Evolutionary conservation across 805 yeast genomes (phyloP).

Genomic region (Jamesozyma rosinii): DNA sequence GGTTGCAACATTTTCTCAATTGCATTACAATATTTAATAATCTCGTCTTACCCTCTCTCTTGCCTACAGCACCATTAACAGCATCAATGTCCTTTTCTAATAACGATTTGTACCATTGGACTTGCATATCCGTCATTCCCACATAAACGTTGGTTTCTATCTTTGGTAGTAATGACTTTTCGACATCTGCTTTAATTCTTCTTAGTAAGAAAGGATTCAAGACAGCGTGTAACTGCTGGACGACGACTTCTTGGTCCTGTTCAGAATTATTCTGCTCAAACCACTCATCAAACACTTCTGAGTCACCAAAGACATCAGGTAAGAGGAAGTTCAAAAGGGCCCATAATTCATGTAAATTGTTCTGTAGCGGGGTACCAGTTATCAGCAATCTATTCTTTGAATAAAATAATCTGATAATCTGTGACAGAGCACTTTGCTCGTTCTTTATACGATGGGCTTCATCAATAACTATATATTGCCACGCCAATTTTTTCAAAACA

Average conservation of each 20-base stretch:
- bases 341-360: slow-evolving; percentile 93
- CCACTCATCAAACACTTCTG: slow-evolving; percentile 87
- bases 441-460: slow-evolving; percentile 96
- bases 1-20: slow-evolving; percentile 90
- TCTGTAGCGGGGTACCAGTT: slow-evolving; percentile 94
- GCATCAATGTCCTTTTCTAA: slow-evolving; percentile 92
- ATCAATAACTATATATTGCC: slow-evolving; percentile 92
- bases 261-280: slow-evolving; percentile 44
- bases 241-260: slow-evolving; percentile 68
- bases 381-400: slow-evolving; percentile 77
- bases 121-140: slow-evolving; percentile 93
- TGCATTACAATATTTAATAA: slow-evolving; percentile 93
- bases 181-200: slow-evolving; percentile 88
- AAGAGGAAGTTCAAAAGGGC: slow-evolving; percentile 80
- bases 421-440: slow-evolving; percentile 85
- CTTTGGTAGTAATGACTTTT: slow-evolving; percentile 80
- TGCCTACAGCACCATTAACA: slow-evolving; percentile 88
- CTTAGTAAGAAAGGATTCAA: slow-evolving; percentile 80
- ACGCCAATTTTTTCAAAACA: slow-evolving; percentile 66
- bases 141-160: slow-evolving; percentile 82
- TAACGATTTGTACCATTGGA: slow-evolving; percentile 79
- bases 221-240: slow-evolving; percentile 83
- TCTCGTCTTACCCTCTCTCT: slow-evolving; percentile 85
- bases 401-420: slow-evolving; percentile 80
- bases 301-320: slow-evolving; percentile 92